Base-by-base conservation (phyloP, 2,329 filamentous ascomycete genomes). In the Colletotrichum magnum region DNA sequence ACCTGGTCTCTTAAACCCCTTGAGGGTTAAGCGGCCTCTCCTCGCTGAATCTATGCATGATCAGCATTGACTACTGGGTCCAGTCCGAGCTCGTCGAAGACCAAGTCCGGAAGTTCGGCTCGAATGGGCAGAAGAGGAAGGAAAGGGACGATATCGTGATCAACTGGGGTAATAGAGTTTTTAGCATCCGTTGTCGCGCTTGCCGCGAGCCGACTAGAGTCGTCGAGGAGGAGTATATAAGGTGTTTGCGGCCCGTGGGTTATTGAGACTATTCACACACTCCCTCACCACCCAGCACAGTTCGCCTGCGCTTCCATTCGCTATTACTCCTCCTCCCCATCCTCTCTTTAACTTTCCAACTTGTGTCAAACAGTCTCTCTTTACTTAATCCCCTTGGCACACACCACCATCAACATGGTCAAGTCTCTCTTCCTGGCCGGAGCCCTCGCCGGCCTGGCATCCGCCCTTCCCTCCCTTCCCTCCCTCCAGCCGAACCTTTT, bases 311-410 rank as follows among this genome's bases (percentile, higher is more conserved):
- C 62, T 57, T 60, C 26, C 66, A 48, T 58, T 68, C 45, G 61
- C 62, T 66, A 41, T 2, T 50, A 10, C 18, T 32, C 10, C 28
- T 58, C 28, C 10, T 15, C 24, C n/a, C 12, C 47, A 7, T 15
- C 26, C 32, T 50, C 21, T 48, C 50, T 43, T 47, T 56, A 16
- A 13, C 28, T 26, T n/a, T 56, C 18, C 48, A 39, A 47, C 54
- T 28, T 39, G 39, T 65, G 61, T 65, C 66, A 57, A 18, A 13
- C 15, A 47, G 61, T 69, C 61, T 24, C 28, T 69, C 66, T 28
- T 65, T 66, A 16, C 45, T 47, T 18, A 39, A 12, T 65, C 45
- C 43, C 18, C 39, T 57, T 60, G 66, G 43, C 62, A 56, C 50
- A 21, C 21, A 32, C 18, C 48, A 56, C 24, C 41, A 50, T 48